Evolutionary conservation across 495 filamentous ascomycete genomes (phyloP), one percentile per base, ranked within the genome.

Genomic region (Neurospora sp.): DNA sequence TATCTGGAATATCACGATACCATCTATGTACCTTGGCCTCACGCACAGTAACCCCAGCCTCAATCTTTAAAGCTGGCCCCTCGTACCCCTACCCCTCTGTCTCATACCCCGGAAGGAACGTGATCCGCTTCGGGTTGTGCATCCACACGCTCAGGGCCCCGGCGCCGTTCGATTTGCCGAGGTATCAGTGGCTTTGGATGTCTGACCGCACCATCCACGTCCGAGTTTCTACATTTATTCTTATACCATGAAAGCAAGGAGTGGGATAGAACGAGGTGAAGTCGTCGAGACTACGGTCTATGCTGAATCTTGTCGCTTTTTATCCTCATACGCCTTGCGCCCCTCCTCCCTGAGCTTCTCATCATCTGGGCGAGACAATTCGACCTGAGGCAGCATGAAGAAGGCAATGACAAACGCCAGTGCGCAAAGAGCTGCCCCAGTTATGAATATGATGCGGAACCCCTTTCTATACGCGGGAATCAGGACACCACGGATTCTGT

Each of bases 391-490:
- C 80, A 88, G 85, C 38, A 87, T 77, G 69, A 77, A 79, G 69
- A 77, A 76, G 11, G 86, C 81, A 39, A 88, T 69, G 11, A 83
- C 69, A 70, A 86, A 84, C 11, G 85, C 84, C 6, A 86, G 46
- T 0, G 83, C 84, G n/a, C 85, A 80, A 14, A 88, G 71, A 0
- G 77, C 80, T 7, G 86, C 85, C 3, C 85, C 84, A 4, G 87
- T 78, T 7, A 86, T 74, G 70, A 88, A 88, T 62, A 88, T 85
- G 37, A 86, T 83, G 16, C 83, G 78, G 71, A 88, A 88, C 2
- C 86, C 87, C 18, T 74, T 38, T 46, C 82, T 81, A 69, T 88
- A 88, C 0, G 84, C 85, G 0, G 84, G 84, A 31, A 86, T 78
- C 3, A 87, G 72, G 2, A 84, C 74, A 9, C 75, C 78, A 14